Evolutionary conservation across 176 grass and related monocot species (phyloP).

Genomic region (Lolium rigidum): DNA sequence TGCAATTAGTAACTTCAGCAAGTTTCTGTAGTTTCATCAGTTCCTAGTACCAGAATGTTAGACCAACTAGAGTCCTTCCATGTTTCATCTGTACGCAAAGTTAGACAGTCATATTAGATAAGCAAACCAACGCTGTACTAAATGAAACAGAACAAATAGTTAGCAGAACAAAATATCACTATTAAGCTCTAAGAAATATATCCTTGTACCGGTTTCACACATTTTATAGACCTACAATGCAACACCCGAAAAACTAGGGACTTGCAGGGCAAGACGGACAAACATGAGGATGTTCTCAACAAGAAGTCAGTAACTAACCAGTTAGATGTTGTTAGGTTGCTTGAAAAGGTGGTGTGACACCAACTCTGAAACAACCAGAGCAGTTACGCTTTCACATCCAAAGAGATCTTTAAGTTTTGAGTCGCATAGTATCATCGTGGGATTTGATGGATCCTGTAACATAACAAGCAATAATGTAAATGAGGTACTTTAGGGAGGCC

Average conservation of each 20-base stretch:
- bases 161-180: neutral
- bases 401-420: conserved; percentile 83
- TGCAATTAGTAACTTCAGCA: conserved; percentile 43
- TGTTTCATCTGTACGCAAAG: conserved; percentile 56
- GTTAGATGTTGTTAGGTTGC: conserved; percentile 71
- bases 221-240: neutral
- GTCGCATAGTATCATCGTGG: conserved; percentile 74
- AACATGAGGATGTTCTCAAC: conserved; percentile 10
- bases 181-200: neutral
- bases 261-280: neutral
- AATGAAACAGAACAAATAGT: conserved; percentile 20
- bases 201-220: neutral
- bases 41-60: conserved; percentile 82
- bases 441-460: conserved; percentile 76
- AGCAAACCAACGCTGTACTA: neutral
- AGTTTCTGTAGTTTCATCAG: conserved; percentile 60
- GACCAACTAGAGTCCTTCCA: conserved; percentile 61
- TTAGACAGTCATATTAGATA: conserved; percentile 10
- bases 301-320: conserved; percentile 55
- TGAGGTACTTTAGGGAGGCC: conserved; percentile 3
- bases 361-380: conserved; percentile 69
- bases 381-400: conserved; percentile 84
- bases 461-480: conserved; percentile 25
- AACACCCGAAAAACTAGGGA: conserved; percentile 16
- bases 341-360: conserved; percentile 67